These are phyloP conservation scores for Rhizopogon sp. DNA, from an alignment of 768 basidiomycete species.

Conservation along the genomic window DNA sequence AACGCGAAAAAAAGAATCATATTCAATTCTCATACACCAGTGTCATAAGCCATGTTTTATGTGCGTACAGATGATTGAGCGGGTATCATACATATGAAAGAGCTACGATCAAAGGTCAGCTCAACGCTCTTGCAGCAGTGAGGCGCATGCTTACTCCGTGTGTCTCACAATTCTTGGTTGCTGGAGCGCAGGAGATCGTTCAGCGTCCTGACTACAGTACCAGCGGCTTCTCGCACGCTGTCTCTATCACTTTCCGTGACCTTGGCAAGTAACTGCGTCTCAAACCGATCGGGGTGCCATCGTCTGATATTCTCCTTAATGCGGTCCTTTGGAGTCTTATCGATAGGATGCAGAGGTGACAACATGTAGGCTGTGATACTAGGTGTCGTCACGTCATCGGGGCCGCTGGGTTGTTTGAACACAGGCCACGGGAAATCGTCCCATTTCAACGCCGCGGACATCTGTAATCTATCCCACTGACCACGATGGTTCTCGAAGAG, in stretches of 20 bases:
- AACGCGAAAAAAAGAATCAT: not conserved
- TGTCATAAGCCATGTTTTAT: not conserved
- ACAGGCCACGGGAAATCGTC: conserved; percentile 73
- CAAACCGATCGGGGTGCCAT: conserved; percentile 85
- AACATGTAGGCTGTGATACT: conserved; percentile 60
- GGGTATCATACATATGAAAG: conserved; percentile 23
- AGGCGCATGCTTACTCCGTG: conserved; percentile 21
- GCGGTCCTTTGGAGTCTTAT: conserved; percentile 58
- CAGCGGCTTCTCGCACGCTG: conserved; percentile 67
- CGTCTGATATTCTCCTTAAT: conserved; percentile 68
- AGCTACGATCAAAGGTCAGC: conserved; percentile 9
- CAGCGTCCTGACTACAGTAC: conserved; percentile 62
- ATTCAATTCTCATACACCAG: not conserved
- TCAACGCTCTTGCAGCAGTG: conserved; percentile 6
- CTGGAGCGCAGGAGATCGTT: conserved; percentile 64
- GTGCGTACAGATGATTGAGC: conserved; percentile 27
- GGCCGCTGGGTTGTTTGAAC: conserved; percentile 47
- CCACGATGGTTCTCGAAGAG: conserved; percentile 59
- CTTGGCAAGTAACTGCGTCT: conserved; percentile 60
- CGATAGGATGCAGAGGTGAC: conserved; percentile 49
- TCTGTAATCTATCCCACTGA: conserved; percentile 49
- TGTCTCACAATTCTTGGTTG: conserved; percentile 28
- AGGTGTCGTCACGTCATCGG: conserved; percentile 56
- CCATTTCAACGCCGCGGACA: conserved; percentile 45
- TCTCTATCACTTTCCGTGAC: conserved; percentile 61